Evolutionary conservation across 352 stramenopile genomes (phyloP).

Genomic region (Globisporangium okanoganense): DNA sequence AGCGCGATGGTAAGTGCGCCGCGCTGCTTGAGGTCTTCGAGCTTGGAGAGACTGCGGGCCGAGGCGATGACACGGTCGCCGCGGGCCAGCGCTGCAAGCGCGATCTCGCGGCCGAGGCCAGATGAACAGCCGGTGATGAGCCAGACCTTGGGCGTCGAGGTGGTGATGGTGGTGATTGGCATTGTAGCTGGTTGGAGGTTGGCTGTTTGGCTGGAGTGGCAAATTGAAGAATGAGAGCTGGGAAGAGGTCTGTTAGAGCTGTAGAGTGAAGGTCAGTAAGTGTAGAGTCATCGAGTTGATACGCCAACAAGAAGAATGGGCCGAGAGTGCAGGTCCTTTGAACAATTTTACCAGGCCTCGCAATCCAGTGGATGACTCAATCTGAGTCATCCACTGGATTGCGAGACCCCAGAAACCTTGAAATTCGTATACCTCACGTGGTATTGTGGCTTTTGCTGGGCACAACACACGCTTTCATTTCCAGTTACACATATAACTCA

Average conservation of each 20-base stretch:
- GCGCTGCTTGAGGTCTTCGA: constrained; percentile 25
- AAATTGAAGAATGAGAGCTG: not conserved
- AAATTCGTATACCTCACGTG: too few relatives aligned
- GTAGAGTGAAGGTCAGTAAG: not conserved
- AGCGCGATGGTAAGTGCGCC: constrained; percentile 25
- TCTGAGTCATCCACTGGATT: not conserved
- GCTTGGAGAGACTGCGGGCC: constrained; percentile 22
- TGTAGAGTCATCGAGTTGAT: not conserved
- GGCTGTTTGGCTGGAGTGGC: not conserved
- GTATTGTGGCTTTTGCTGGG: too few relatives aligned
- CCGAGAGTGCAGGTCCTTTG: not conserved
- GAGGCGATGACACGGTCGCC: constrained; percentile 35
- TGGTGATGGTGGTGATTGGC: not conserved
- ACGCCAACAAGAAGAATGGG: not conserved
- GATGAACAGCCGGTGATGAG: constrained; percentile 21
- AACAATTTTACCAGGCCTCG: not conserved
- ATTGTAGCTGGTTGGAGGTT: not conserved
- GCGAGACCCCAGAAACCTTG: too few relatives aligned
- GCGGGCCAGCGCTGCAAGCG: constrained; percentile 25
- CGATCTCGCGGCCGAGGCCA: constrained; percentile 13
- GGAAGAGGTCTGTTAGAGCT: not conserved
- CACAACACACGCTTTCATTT: too few relatives aligned
- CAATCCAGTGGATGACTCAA: not conserved
- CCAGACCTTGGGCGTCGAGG: constrained; percentile 1
- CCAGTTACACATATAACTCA: too few relatives aligned